Base-by-base conservation (phyloP, 169 alveolate species). In the Eimeria praecox region DNA sequence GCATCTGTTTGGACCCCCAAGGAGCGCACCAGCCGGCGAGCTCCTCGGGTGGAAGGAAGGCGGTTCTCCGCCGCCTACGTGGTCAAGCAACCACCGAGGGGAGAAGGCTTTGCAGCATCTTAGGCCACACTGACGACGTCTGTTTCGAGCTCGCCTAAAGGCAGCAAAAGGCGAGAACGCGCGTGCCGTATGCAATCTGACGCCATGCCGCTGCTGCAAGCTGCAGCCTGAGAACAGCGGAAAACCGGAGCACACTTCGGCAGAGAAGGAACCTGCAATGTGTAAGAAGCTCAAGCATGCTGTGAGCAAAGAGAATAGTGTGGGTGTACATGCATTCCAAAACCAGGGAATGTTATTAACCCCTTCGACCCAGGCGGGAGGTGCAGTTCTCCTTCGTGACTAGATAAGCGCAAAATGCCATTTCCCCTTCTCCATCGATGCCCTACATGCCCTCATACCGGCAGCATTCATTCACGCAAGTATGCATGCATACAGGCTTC, bases 1-100 rank as follows among this genome's bases (percentile, higher is more conserved):
- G 73, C 91, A 83, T 83, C 75, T 30, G 73, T 20, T 22, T 24
- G 73, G 30, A 18, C 52, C 91, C 91, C 91, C 91, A 24, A 80
- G 69, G 91, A 83, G 73, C 91, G 49, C 91, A 30, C 62, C 82
- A 10, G 83, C 54, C 9, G 82, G 82, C 38, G 80, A 64, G 64
- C 82, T 42, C 80, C 93, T 86, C 91, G 73, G 77, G 93, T 38
- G 93, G 18, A 38, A 38, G 80, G 30, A 38, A n/a, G 93, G 93
- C 93, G 71, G 93, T 62, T 62, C 83, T 40, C 12, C 20, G 93
- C 78, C 93, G 82, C 93, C 93, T 86, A 62, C 30, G 93, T 71
- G 82, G 93, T 86, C 93, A 86, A 49, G 66, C 52, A 69, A 56
- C 93, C 71, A 35, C 93, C 80, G 93, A 38, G 27, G 33, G 64